Evolutionary conservation across 495 filamentous ascomycete species (phyloP), one percentile per base, ranked within the genome.

Genomic region (Letharia lupina): DNA sequence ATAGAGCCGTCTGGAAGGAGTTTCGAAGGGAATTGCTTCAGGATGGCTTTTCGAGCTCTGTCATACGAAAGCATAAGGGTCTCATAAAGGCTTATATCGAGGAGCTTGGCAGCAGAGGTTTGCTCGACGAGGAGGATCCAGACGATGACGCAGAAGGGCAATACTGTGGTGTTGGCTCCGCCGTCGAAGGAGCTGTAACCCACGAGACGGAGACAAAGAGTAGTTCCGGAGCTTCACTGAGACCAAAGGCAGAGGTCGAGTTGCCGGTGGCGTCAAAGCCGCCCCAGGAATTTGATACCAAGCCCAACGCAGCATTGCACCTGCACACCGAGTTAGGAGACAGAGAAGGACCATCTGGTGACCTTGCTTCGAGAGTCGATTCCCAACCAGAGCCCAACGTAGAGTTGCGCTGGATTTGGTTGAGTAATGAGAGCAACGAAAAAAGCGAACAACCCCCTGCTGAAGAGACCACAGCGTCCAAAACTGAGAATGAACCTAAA

Each of bases 21-120:
- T 83, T 86, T 69, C 74, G 77, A 60, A 68, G 75, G n/a, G 82
- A 83, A 67, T 71, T 86, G 28, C 74, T 82, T 23, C 73, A 73
- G 31, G 79, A 81, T 52, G 83, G 83, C 28, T 83, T 85, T 68
- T 79, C 78, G 3, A 75, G 75, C 64, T 74, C 80, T 4, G 73
- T 83, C 20, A 70, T 85, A 54, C 73, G 72, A 59, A 77, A 79
- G 58, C 78, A 85, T 70, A 81, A 82, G 77, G 78, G 28, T 28
- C 33, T 56, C 23, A 67, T 71, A 35, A 56, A 56, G 45, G 67
- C 50, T 44, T 71, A 71, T 44, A 60, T 71, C 33, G 50, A 63
- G 37, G 67, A 69, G 37, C 56, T 71, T 40, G 61, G 67, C 28
- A 64, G 37, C 61, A 35, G 60, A 28, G 69, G 67, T 31, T 13